Evolutionary conservation across 2,329 filamentous ascomycete species (phyloP), one percentile per base, ranked within the genome.

Genomic region (Scleromitrula shiraiana): DNA sequence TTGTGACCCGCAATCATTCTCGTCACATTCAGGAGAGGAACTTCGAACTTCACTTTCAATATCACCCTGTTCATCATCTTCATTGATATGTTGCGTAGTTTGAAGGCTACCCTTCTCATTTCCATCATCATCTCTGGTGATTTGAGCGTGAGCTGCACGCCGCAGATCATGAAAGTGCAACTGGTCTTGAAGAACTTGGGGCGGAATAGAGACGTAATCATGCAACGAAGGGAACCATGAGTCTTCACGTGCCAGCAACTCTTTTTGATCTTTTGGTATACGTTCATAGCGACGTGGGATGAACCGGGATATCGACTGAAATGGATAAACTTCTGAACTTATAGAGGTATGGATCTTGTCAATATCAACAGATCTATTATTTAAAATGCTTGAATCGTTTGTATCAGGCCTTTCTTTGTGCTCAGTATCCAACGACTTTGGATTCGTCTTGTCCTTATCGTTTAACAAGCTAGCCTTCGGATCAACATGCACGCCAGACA

Each of bases 191-290:
- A 52, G 36, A 19, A 69, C 60, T 10, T 61, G 52, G 8, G 59
- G 47, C 14, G 68, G 68, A n/a, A 68, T 55, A 42, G 64, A 51
- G 15, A 53, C 56, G 41, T 54, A 53, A 30, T 30, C 15, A 15
- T 30, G 22, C 38, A 49, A 51, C 26, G 52, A 38, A 33, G 59
- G 17, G 15, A 27, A 63, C 68, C 67, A 70, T 6, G 66, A 74
- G 14, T 70, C 65, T 5, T 63, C 51, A 9, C 66, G 59, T 5
- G 71, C 67, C 1, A 83, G 62, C 5, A 82, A 63, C 7, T 64
- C 55, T 36, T 62, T 58, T 55, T 83, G 80, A 14, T 74, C 67
- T 22, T 60, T 64, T 2, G 73, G 68, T 43, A 78, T 72, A 20
- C 57, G 64, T 26, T 74, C 59, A 54, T 74, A 69, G 36, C 57